phyloP scores from a whole-genome alignment of 2,329 filamentous ascomycete species.

The Chrysoporthe austroafricana region DNA sequence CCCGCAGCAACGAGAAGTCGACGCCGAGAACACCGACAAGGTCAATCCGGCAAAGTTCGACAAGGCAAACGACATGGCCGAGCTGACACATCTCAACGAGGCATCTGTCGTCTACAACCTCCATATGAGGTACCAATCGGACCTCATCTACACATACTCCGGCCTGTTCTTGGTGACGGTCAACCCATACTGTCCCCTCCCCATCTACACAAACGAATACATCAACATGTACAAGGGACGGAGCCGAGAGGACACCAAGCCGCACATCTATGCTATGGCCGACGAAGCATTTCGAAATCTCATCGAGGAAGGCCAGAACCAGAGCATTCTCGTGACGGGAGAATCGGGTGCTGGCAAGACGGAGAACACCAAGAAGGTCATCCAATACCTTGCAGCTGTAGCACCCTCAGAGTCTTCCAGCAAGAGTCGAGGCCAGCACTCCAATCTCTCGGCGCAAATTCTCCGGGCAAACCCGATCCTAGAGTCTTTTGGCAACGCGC shows the following conservation, averaged over 20 bases:
- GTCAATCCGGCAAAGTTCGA: constrained; percentile 99
- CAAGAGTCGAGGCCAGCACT: constrained; percentile 66
- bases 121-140: constrained; percentile 90
- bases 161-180: constrained; percentile 95
- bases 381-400: constrained; percentile 95
- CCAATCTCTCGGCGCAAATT: constrained; percentile 94
- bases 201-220: constrained; percentile 96
- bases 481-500: constrained; percentile 96
- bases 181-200: constrained; percentile 92
- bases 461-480: constrained; percentile 94
- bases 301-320: constrained; percentile 92
- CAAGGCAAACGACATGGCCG: constrained; percentile 99
- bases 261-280: constrained; percentile 97
- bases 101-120: constrained; percentile 97
- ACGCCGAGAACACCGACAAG: constrained; percentile 89
- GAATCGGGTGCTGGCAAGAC: constrained; percentile 98
- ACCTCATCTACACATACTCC: constrained; percentile 98
- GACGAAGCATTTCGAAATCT: constrained; percentile 95
- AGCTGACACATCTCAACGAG: constrained; percentile 96
- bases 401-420: constrained; percentile 78
- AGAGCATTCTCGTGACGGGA: constrained; percentile 96
- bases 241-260: constrained; percentile 89
- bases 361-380: constrained; percentile 99
- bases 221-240: constrained; percentile 97
- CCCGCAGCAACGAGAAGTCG: constrained; percentile 80